phyloP scores from a whole-genome alignment of 495 filamentous ascomycete species.

The Trichocladium uniseriatum region DNA sequence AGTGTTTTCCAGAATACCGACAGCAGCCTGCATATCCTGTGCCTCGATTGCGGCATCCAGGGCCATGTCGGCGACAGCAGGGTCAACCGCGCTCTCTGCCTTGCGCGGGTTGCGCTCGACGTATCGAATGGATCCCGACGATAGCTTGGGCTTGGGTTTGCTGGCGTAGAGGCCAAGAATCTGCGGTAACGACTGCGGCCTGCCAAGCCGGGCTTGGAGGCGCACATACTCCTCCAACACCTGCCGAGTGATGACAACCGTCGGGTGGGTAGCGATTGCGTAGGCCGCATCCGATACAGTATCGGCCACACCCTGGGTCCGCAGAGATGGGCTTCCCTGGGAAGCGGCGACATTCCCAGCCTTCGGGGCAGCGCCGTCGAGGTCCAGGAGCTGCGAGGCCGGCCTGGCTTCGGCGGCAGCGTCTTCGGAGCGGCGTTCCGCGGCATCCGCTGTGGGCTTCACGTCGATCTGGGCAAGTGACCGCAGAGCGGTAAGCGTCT shows the following conservation, averaged over 20 bases:
- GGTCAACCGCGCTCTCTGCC: constrained; percentile 60
- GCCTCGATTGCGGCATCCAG: constrained; percentile 66
- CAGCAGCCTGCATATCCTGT: constrained; percentile 62
- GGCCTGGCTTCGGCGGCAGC: constrained; percentile 6
- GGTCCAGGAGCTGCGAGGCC: constrained; percentile 22
- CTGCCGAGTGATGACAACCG: constrained; percentile 69
- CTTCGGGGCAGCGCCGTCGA: constrained; percentile 16
- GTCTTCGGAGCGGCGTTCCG: constrained; percentile 11
- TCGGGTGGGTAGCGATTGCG: constrained; percentile 58
- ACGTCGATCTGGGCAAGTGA: constrained; percentile 18
- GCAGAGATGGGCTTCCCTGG: constrained; percentile 2
- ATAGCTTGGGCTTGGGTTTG: constrained; percentile 64
- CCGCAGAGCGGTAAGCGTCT: constrained; percentile 25
- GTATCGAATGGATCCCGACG: constrained; percentile 50
- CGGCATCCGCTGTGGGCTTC: constrained; percentile 6
- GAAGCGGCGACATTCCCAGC: constrained; percentile 4
- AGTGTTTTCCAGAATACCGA: constrained; percentile 71
- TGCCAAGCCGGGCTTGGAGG: constrained; percentile 60
- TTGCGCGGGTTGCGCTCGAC: constrained; percentile 54
- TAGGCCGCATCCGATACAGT: constrained; percentile 48
- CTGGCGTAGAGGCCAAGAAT: constrained; percentile 74
- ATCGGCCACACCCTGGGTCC: constrained; percentile 27
- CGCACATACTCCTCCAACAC: constrained; percentile 61
- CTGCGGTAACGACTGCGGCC: constrained; percentile 63
- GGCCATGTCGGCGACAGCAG: constrained; percentile 55